Percentiles rank a stretch among this genome's conserved stretches.
These are phyloP conservation scores for Anthracocystis setariae DNA, from an alignment of 1,284 basidiomycete genomes.

Conservation along the genomic window DNA sequence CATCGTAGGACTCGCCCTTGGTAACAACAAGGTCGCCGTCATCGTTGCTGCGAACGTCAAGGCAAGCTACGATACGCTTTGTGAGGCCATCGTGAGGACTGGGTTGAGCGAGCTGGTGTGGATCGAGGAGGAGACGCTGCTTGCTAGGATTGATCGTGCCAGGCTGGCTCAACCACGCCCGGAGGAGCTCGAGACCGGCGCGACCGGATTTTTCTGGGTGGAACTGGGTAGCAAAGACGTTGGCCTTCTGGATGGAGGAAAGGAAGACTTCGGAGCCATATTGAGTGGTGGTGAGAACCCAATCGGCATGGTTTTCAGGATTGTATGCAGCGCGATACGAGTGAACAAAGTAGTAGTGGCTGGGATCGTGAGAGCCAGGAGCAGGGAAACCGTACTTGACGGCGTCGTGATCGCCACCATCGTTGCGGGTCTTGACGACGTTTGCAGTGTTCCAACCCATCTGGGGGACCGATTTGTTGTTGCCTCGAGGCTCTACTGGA, in stretches of 20 bases:
- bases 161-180: conserved; percentile 79
- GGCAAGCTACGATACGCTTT: conserved; percentile 94
- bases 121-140: conserved; percentile 51
- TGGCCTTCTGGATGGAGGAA: conserved; percentile 82
- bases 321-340: conserved; percentile 82
- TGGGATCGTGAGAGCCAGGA: conserved; percentile 71
- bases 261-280: conserved; percentile 95
- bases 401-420: conserved; percentile 31
- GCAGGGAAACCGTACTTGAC: conserved; percentile 52
- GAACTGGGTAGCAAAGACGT: conserved; percentile 94
- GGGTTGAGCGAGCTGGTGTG: conserved; percentile 56
- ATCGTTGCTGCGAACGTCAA: conserved; percentile 97
- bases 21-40: conserved; percentile 97
- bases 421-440: conserved; percentile 49
- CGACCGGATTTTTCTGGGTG: conserved; percentile 97
- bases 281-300: conserved; percentile 87
- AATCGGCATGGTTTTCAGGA: conserved; percentile 71
- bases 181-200: conserved; percentile 85
- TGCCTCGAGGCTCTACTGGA: conserved; percentile 25
- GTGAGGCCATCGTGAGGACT: conserved; percentile 71
- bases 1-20: conserved; percentile 99
- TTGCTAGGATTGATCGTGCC: conserved; percentile 39
- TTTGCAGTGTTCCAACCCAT: conserved; percentile 86
- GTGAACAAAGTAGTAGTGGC: conserved; percentile 90
- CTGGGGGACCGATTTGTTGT: conserved; percentile 87